Evolutionary conservation across 441 rosid genomes (phyloP), one percentile per base, ranked within the genome.

Genomic region (Biscutella laevigata): DNA sequence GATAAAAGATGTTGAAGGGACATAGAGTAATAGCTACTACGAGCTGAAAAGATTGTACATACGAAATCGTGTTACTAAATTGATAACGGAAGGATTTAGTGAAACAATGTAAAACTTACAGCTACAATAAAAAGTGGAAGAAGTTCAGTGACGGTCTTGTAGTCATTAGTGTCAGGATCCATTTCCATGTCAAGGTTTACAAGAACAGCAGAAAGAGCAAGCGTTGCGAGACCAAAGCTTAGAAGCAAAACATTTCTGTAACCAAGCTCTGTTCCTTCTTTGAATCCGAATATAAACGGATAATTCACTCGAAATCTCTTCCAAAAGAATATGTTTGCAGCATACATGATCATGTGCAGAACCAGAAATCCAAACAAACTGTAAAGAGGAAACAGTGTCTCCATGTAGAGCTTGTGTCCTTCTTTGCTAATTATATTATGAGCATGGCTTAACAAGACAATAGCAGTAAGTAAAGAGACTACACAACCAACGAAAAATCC

Each of bases 101-200:
- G 37, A 24, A 11, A 4, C 20, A 29, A 27, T 32, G 42, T 45
- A 33, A 1, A 62, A 45, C 73, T 68, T 80, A 86, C 94, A 27
- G 32, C 17, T 1, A 84, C 35, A 60, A 84, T 35, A 11, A 28
- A 17, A 5, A 82, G 64, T 5, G 97, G 95, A 37, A 84, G 62
- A 53, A 79, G 62, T 50, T 90, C 95, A 4, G 82, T 82, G 19
- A 75, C 27, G 28, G 68, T 19, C 25, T 69, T 7, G 49, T 69
- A 84, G 26, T 64, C 64, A 25, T 63, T 58, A 6, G 81, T 84
- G 11, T 26, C 47, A 2, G 82, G 88, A 57, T 84, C 84, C 83
- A 82, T 76, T 47, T 86, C 84, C 97, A 86, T 86, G 60, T 90
- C 86, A 41, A 90, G 83, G 54, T 86, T 82, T 25, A 71, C 53